Evolutionary conservation across 2,329 filamentous ascomycete species (phyloP), one percentile per base, ranked within the genome.

Genomic region (Botrytis sinoallii): DNA sequence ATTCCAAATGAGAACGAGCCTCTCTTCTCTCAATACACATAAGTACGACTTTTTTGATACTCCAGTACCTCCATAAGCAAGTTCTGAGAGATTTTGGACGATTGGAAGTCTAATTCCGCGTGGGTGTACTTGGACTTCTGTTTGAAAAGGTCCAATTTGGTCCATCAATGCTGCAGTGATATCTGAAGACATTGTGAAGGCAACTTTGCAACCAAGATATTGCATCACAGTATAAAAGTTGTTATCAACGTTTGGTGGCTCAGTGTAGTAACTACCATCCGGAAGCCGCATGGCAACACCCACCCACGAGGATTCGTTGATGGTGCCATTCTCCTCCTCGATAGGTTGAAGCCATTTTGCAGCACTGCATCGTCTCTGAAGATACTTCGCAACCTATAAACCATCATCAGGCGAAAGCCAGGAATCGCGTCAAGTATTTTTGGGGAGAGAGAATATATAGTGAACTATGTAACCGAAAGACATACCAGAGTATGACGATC

Each of bases 71-170:
- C 63, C 72, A 20, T 63, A 65, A 10, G 84, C 82, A 59, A 88
- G 84, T 77, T 88, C 87, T 72, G 85, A 83, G 25, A 89, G 81
- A 9, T 88, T 87, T 70, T 85, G 83, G 20, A 82, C 83, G 57
- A 88, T 84, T 46, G 72, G 70, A 32, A 77, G 71, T 65, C 61
- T 76, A 29, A 75, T 67, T 7, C 74, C 74, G 59, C 70, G 71
- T 2, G 73, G 72, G 7, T 73, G 60, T 8, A 77, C 70, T 52
- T 73, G 68, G 2, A 77, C n/a, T 46, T 76, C 76, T 4, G 74
- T 74, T 55, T 77, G 76, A 57, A 75, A 76, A 32, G 76, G 76
- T 14, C 66, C 70, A 44, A 77, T 74, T n/a, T 76, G 75, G 42
- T 75, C 75, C 52, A 77, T 68, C 42, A 77, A 73, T n/a, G 74